Evolutionary conservation across 345 rosid genomes (phyloP).

Genomic region (Fremontodendron californicum): DNA sequence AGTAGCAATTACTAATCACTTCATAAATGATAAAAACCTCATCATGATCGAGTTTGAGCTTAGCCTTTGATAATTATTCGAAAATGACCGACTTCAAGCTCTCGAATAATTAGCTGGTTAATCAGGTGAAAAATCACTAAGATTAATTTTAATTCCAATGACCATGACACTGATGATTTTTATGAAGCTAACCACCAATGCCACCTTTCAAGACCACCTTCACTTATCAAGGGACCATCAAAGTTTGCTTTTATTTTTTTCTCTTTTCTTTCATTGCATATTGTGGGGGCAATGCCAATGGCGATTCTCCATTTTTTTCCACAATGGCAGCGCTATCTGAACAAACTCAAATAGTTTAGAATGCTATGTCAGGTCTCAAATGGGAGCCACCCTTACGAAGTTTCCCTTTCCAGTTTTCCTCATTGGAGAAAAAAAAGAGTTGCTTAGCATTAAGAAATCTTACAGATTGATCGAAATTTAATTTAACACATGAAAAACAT

Average conservation of each 20-base stretch:
- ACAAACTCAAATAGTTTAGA: neutral
- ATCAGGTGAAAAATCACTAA: no score
- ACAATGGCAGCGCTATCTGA: conserved; percentile 10
- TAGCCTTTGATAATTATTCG: neutral
- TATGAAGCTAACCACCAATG: neutral
- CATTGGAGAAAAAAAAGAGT: no score
- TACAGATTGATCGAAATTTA: neutral
- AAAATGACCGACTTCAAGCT: neutral
- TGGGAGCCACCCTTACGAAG: neutral
- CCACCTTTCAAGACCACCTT: neutral
- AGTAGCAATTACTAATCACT: neutral
- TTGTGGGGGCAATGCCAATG: no score
- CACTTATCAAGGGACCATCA: neutral
- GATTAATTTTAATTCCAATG: no score
- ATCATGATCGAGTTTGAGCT: neutral
- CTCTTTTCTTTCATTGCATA: no score
- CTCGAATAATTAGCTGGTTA: neutral
- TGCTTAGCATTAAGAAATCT: neutral
- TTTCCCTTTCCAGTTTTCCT: no score
- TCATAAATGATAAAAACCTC: neutral
- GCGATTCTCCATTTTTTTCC: neutral
- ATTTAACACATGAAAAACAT: neutral
- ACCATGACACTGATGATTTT: neutral
- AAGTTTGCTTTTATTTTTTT: no score
- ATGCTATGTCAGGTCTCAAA: neutral